Evolutionary conservation across 441 rosid genomes (phyloP), one percentile per base, ranked within the genome.

Genomic region (Gossypium aridum): DNA sequence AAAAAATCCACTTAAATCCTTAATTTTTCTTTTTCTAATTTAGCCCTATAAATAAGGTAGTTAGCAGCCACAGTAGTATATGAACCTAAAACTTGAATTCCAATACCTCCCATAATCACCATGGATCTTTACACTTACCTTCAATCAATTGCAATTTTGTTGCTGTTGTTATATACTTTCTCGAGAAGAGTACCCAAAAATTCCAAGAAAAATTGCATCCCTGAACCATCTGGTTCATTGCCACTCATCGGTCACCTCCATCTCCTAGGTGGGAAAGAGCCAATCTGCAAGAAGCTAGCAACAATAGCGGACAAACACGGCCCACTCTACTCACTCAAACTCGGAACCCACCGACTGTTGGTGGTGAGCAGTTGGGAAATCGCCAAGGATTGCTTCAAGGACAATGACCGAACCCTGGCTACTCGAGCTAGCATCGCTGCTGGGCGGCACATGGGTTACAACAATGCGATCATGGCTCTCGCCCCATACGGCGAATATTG

Each of bases 171-270:
- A 14, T 61, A 5, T 26, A 13, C 28, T 2, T 14, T 69, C 2
- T 70, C 54, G 54, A 73, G 73, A 64, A 57, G 31, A 1, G 10
- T 14, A 1, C 8, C 23, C 20, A 64, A 59, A 16, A 64, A 64
- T 19, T 43, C 9, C 1, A 63, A 23, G 34, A 49, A 75, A 45
- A 57, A 1, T 4, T 1, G 17, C 1, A 77, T 75, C 25, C 96
- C 92, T 4, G 86, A 89, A 64, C 90, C 89, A 64, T 9, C 68
- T 0, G 86, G 87, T 2, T 80, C 89, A 34, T 87, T 80, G 88
- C 96, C 93, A 3, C 12, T 91, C 19, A 72, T 91, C 9, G 96
- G 92, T 5, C 96, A 89, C 80, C 83, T 91, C 51, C 91, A 78
- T 77, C 86, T 84, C 59, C 89, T 89, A 3, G 47, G 70, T 0